These are phyloP conservation scores for Saitoella complicata DNA, from an alignment of 805 yeast genomes.

Conservation along the genomic window DNA sequence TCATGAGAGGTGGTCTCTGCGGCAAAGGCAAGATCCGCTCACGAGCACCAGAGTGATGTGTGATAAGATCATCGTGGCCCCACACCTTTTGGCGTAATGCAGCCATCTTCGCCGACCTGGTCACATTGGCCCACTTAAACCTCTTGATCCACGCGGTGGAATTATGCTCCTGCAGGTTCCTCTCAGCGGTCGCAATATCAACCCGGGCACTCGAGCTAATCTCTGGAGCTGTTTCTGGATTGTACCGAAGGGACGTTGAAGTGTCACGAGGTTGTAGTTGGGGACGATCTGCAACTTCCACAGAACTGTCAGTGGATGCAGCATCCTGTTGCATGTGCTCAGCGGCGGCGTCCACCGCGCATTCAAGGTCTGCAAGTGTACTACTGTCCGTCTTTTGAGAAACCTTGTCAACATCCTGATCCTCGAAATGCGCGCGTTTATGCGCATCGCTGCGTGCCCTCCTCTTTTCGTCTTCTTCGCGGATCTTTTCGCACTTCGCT, in stretches of 20 bases:
- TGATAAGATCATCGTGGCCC: slow-evolving; percentile 19
- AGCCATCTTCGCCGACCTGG: slow-evolving; percentile 6
- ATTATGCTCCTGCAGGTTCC: background rate
- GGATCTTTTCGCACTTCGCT: slow-evolving; percentile 16
- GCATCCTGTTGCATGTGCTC: too few relatives aligned
- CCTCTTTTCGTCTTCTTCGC: slow-evolving; percentile 5
- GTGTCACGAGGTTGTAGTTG: too few relatives aligned
- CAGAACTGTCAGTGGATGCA: too few relatives aligned
- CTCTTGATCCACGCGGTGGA: slow-evolving; percentile 47
- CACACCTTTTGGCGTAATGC: slow-evolving; percentile 17
- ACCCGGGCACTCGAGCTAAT: too few relatives aligned
- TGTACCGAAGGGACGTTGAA: too few relatives aligned
- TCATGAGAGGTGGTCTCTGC: slow-evolving; percentile 37
- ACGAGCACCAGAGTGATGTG: slow-evolving; percentile 26
- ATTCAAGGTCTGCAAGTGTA: too few relatives aligned
- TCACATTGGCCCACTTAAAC: slow-evolving; percentile 25
- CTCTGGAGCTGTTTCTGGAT: too few relatives aligned
- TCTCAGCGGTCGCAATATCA: too few relatives aligned
- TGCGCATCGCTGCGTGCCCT: background rate
- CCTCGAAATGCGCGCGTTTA: background rate
- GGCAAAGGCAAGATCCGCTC: slow-evolving; percentile 33
- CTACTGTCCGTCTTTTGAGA: too few relatives aligned
- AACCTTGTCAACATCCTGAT: too few relatives aligned
- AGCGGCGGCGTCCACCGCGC: too few relatives aligned
- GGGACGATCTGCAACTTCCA: too few relatives aligned